These are phyloP conservation scores for Brettanomyces anomalus DNA, from an alignment of 805 yeast genomes.

Conservation along the genomic window DNA sequence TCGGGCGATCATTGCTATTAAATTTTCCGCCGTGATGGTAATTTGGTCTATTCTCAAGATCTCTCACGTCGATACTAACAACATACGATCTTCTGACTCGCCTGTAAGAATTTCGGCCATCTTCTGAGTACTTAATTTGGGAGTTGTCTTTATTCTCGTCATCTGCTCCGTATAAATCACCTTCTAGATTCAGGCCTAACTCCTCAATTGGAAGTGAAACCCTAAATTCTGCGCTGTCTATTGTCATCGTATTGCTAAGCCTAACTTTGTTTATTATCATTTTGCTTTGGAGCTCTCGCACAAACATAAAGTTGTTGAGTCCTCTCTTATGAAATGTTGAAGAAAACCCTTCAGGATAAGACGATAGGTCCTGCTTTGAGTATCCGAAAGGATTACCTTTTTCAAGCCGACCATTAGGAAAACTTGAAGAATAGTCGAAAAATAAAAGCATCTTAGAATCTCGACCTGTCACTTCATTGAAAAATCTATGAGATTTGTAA, in stretches of 20 bases:
- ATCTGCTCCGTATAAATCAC: neutral
- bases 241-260: constrained; percentile 12
- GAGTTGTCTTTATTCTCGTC: constrained; percentile 3
- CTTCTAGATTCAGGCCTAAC: constrained; percentile 16
- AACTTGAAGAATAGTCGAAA: constrained; percentile 18
- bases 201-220: constrained; percentile 31
- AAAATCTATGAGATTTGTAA: constrained; percentile 20
- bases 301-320: constrained; percentile 42
- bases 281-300: constrained; percentile 39
- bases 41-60: constrained; percentile 28
- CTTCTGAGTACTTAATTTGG: neutral
- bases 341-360: constrained; percentile 40
- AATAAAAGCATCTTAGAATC: constrained; percentile 26
- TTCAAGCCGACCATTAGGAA: constrained; percentile 11
- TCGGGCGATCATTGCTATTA: neutral
- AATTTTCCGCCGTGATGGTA: neutral
- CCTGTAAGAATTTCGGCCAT: constrained; percentile 6
- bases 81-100: constrained; percentile 29
- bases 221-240: constrained; percentile 32
- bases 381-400: neutral
- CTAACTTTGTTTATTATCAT: constrained; percentile 31
- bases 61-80: constrained; percentile 33
- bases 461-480: constrained; percentile 19
- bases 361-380: constrained; percentile 18
- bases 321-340: constrained; percentile 42